Conservation (phyloP, 2,329 filamentous ascomycete genomes). For the Leptographium procerum region DNA sequence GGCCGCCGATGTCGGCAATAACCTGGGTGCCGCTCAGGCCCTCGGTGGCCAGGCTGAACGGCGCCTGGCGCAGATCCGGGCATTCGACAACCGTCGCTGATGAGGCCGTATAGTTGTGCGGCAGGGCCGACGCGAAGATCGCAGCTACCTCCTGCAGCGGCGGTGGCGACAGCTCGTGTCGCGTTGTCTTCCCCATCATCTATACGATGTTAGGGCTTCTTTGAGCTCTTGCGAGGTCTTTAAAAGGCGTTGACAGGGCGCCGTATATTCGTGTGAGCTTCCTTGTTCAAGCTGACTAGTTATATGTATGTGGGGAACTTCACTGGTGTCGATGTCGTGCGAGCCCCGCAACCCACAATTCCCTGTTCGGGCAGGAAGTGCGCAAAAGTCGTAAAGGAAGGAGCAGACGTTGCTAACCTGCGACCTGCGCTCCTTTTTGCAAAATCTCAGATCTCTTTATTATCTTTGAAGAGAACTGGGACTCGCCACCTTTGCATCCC, state of each 20-base stretch:
- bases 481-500: too few relatives aligned
- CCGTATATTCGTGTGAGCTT: too few relatives aligned
- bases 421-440: neutral
- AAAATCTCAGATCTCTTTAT: too few relatives aligned
- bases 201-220: too few relatives aligned
- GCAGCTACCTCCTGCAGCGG: neutral
- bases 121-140: neutral
- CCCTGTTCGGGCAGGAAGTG: neutral
- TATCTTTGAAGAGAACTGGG: too few relatives aligned
- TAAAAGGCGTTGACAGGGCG: too few relatives aligned
- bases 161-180: neutral
- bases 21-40: slow-evolving; percentile 27
- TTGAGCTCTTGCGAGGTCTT: too few relatives aligned
- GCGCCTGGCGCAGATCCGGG: slow-evolving; percentile 25
- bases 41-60: slow-evolving; percentile 25
- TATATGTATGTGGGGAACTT: too few relatives aligned
- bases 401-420: neutral
- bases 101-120: neutral
- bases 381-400: neutral
- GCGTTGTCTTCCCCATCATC: neutral
- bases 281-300: too few relatives aligned
- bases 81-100: slow-evolving; percentile 6
- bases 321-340: neutral
- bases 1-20: slow-evolving; percentile 33
- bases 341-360: neutral